Evolutionary conservation across 306 rosid species (phyloP), one percentile per base, ranked within the genome.

Genomic region (Quercus aquifolioides): DNA sequence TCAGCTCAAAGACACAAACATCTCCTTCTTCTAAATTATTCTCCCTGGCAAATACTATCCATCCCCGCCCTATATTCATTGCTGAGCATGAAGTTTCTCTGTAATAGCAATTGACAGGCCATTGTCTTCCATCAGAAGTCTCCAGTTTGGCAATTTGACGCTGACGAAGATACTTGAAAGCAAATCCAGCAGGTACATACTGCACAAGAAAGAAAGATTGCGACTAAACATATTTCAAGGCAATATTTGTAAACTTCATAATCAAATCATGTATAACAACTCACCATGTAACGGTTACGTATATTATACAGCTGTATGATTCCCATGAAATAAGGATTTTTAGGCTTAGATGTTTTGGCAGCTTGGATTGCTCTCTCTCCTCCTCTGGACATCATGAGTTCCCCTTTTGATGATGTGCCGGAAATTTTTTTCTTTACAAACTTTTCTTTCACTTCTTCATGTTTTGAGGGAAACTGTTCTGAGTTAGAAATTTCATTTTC

Each of bases 261-360:
- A 63, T 13, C 43, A 63, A 19, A 6, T 21, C 14, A 23, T 59
- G 14, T 26, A 26, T 4, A 28, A 62, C 6, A 14, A 55, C 81
- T 76, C 74, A 82, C 85, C 70, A 55, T 0, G 64, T 26, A 71
- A n/a, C 0, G 1, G 6, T 8, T 7, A 7, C n/a, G 0, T 15
- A 72, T 0, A 52, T 63, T 55, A 28, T 23, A 3, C 23, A 14
- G 3, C 4, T 31, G n/a, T 55, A 82, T 3, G 64, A 65, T 31
- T n/a, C 49, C 55, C 25, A 69, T 21, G 51, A 82, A 82, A 26
- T 58, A 77, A 41, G 75, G 78, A 64, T 43, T 28, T 2, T 5
- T 26, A 0, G 57, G 55, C 72, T 77, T 73, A 28, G 64, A 35
- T 52, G 1, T 72, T 55, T 6, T 28, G 21, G 79, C 74, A 4